Conservation (phyloP, 1,284 basidiomycete species). For the Laetiporus sulphureus region DNA sequence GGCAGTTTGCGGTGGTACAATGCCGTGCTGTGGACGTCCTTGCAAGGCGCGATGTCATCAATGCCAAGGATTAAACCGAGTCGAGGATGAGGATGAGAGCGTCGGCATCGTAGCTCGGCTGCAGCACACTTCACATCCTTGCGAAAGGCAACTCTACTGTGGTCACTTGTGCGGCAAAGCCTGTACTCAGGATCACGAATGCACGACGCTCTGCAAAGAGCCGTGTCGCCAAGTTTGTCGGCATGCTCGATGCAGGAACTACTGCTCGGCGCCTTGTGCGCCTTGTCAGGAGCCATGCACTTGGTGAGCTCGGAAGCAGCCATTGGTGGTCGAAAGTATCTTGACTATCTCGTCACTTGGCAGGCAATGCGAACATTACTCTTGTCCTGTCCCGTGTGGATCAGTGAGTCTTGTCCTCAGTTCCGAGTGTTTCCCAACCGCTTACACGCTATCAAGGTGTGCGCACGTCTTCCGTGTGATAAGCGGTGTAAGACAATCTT, state of each 20-base stretch:
- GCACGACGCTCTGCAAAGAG: constrained; percentile 38
- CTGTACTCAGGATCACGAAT: constrained; percentile 49
- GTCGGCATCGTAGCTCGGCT: constrained; percentile 19
- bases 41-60: constrained; percentile 44
- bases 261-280: constrained; percentile 51
- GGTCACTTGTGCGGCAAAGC: constrained; percentile 45
- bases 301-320: constrained; percentile 30
- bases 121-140: constrained; percentile 42
- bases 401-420: constrained; percentile 39
- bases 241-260: constrained; percentile 41
- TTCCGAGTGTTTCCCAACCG: neutral
- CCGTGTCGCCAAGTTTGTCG: constrained; percentile 51
- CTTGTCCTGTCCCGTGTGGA: constrained; percentile 63
- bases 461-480: constrained; percentile 63
- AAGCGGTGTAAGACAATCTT: constrained; percentile 41
- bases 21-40: constrained; percentile 50
- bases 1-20: constrained; percentile 34
- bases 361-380: constrained; percentile 46
- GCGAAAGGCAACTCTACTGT: constrained; percentile 49
- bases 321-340: neutral
- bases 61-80: constrained; percentile 36
- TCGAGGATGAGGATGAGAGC: neutral
- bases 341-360: neutral
- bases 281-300: constrained; percentile 58
- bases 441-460: constrained; percentile 38